A percentile compares a stretch with the other conserved stretches of the same genome.
phyloP scores from a whole-genome alignment of 2,329 filamentous ascomycete species.

The Dichotomopilus funicola region DNA sequence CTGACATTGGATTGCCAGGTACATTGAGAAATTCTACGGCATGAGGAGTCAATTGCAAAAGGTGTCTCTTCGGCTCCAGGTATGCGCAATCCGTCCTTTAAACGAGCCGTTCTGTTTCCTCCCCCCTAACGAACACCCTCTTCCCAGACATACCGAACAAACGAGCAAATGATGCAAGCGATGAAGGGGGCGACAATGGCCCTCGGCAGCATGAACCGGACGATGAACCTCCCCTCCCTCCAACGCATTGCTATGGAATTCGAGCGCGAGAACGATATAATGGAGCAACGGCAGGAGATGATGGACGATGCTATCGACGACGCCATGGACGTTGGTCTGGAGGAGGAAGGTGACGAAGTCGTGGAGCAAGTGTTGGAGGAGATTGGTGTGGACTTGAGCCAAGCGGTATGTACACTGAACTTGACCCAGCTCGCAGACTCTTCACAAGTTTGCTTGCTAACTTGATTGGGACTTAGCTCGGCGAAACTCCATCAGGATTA shows the following conservation, averaged over 20 bases:
- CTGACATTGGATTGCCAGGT: slow-evolving; percentile 44
- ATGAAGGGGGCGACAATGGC: slow-evolving; percentile 97
- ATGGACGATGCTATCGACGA: slow-evolving; percentile 99
- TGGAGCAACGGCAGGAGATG: slow-evolving; percentile 99
- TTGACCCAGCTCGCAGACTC: background rate
- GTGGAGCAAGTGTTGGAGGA: slow-evolving; percentile 95
- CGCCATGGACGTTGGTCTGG: slow-evolving; percentile 80
- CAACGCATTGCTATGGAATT: slow-evolving; percentile 99
- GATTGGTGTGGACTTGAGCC: slow-evolving; percentile 88
- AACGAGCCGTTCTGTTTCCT: background rate
- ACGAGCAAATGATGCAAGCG: slow-evolving; percentile 99
- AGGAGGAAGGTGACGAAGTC: slow-evolving; percentile 94
- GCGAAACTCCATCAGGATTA: slow-evolving; percentile 80
- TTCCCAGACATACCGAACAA: slow-evolving; percentile 82
- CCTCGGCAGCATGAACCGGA: slow-evolving; percentile 92
- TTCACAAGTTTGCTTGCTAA: slow-evolving; percentile 23
- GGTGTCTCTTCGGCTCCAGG: slow-evolving; percentile 90
- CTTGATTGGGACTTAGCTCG: slow-evolving; percentile 54
- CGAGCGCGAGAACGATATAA: slow-evolving; percentile 96
- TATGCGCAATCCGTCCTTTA: slow-evolving; percentile 32
- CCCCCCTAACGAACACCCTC: background rate
- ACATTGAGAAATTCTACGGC: slow-evolving; percentile 96
- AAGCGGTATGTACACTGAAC: slow-evolving; percentile 59
- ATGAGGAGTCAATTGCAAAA: slow-evolving; percentile 97
- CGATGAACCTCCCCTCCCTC: slow-evolving; percentile 92